Evolutionary conservation across 164 flowering plant genomes (phyloP), one percentile per base, ranked within the genome.

Genomic region (Chimonanthus praecox): DNA sequence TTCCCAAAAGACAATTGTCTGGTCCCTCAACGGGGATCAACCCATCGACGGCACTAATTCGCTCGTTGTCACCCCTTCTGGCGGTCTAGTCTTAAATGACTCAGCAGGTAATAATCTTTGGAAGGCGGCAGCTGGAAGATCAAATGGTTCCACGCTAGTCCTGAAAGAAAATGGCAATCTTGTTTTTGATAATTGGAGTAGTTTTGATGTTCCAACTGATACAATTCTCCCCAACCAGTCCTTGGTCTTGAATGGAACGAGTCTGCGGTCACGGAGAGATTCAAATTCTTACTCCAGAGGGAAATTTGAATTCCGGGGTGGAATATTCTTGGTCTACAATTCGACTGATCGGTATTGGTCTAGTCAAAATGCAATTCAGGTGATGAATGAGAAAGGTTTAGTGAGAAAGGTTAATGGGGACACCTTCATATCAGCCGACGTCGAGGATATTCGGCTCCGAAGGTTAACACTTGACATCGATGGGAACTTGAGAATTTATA

Each of bases 401-500:
- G 4, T 92, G 43, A 0, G 2, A 0, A 73, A 16, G 64, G 78
- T 43, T 0, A 77, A 75, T 50, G 81, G 76, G 0, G 18, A 1
- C 47, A 3, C 79, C 4, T 13, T 72, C 1, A 1, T 80, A 1
- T 21, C 88, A 2, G 49, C 89, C 1, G 97, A 92, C 81, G 71
- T 74, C 8, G 83, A 78, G 0, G 82, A 2, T 13, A n/a, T 15
- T 6, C 47, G 64, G 10, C 54, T 78, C 44, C 77, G 91, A 9
- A 74, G 90, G 72, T 68, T 92, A 61, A 87, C 76, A 0, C 82
- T 92, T 0, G 92, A 80, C 67, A 76, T 83, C 4, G 89, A 90
- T 67, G 94, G 97, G 21, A 88, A 87, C 70, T 79, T 92, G 5
- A 78, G 84, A 49, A n/a, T 86, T 45, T 84, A 83, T 76, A 86